Percentiles rank a stretch among this genome's conserved stretches.
phyloP scores from a whole-genome alignment of 805 yeast genomes.

The Candida sanyiensis region DNA sequence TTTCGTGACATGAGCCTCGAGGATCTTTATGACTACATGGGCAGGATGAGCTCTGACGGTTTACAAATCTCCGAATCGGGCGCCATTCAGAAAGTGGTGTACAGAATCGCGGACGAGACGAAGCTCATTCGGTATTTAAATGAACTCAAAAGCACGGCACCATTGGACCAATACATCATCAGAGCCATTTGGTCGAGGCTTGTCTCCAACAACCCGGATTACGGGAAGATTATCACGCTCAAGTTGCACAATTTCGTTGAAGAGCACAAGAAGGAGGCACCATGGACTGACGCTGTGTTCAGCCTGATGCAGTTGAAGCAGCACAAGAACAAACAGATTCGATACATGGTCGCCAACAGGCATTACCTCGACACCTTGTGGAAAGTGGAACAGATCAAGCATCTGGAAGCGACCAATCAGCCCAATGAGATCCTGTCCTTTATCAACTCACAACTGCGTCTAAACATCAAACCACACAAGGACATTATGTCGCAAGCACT shows the following conservation, averaged over 20 bases:
- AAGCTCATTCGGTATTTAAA: background rate
- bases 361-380: background rate
- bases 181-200: conserved; percentile 9
- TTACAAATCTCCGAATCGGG: conserved; percentile 1
- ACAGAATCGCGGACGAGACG: background rate
- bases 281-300: conserved; percentile 9
- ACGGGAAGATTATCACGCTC: background rate
- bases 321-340: background rate
- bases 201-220: conserved; percentile 2
- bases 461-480: conserved; percentile 18
- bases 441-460: conserved; percentile 12
- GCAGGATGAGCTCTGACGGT: conserved; percentile 12
- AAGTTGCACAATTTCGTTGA: conserved; percentile 1
- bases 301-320: conserved; percentile 1
- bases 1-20: conserved; percentile 9
- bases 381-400: conserved; percentile 5
- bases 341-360: background rate
- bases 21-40: conserved; percentile 10
- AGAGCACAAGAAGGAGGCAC: background rate
- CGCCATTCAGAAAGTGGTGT: conserved; percentile 7
- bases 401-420: background rate
- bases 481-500: conserved; percentile 10
- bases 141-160: background rate
- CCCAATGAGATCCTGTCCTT: conserved; percentile 4
- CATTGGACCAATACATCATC: conserved; percentile 6